These are phyloP conservation scores for Cubamyces lactineus DNA, from an alignment of 768 basidiomycete species.

Conservation along the genomic window DNA sequence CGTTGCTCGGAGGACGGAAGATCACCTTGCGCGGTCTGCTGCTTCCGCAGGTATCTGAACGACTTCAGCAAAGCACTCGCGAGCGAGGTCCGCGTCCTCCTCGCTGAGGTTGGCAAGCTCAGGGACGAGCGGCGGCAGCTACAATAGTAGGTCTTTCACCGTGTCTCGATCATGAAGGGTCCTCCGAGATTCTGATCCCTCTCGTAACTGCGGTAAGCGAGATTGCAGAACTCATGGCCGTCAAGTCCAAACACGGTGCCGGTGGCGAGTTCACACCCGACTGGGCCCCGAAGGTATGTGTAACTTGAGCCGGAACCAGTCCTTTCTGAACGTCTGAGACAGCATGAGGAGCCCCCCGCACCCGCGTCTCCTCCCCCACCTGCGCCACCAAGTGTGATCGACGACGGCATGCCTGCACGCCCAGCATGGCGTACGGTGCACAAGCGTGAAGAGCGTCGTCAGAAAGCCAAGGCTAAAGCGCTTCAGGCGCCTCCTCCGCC, in stretches of 20 bases:
- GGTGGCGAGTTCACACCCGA: constrained; percentile 79
- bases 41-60: constrained; percentile 49
- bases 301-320: not conserved
- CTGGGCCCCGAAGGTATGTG: constrained; percentile 65
- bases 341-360: constrained; percentile 33
- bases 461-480: constrained; percentile 42
- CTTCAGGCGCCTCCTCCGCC: constrained; percentile 38
- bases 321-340: constrained; percentile 30
- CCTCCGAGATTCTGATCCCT: not conserved
- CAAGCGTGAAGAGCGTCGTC: constrained; percentile 61
- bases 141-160: constrained; percentile 50
- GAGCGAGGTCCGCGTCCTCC: constrained; percentile 61
- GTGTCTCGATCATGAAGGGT: not conserved
- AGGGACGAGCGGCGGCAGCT: constrained; percentile 60
- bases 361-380: constrained; percentile 39
- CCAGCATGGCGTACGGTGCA: constrained; percentile 78
- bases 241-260: constrained; percentile 81
- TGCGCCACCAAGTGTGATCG: constrained; percentile 45
- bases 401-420: constrained; percentile 55
- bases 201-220: constrained; percentile 50
- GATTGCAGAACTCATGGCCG: constrained; percentile 81
- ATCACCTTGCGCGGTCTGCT: constrained; percentile 17
- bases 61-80: constrained; percentile 68
- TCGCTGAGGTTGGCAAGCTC: constrained; percentile 62
- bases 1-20: constrained; percentile 9